A percentile compares a stretch with the other conserved stretches of the same genome.
Conservation (phyloP, 1,139 yeast species). For the Eremothecium coryli region DNA sequence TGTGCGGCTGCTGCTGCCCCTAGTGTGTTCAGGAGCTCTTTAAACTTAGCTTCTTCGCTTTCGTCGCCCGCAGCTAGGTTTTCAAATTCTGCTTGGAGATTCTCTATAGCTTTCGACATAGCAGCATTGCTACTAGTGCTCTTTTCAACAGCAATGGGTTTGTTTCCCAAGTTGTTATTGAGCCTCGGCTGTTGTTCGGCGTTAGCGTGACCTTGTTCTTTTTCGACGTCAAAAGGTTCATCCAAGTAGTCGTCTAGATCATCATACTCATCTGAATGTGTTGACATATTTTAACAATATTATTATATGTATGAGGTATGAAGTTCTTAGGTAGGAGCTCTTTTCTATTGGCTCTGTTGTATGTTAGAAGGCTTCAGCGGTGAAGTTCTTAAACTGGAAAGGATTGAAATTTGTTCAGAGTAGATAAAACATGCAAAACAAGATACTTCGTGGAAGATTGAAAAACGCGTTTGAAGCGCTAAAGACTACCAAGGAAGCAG, state of each 20-base stretch:
- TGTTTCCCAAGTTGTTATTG: background rate
- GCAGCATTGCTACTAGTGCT: conserved; percentile 16
- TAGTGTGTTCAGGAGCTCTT: conserved; percentile 46
- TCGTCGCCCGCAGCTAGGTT: conserved; percentile 24
- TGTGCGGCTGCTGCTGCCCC: conserved; percentile 35
- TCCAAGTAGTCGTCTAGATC: conserved; percentile 69
- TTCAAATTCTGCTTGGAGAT: conserved; percentile 22
- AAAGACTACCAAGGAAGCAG: too few relatives aligned
- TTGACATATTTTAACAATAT: too few relatives aligned
- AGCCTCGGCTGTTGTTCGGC: background rate
- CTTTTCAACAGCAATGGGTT: conserved; percentile 2
- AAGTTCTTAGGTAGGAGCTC: too few relatives aligned
- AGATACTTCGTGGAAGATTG: too few relatives aligned
- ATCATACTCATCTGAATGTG: conserved; percentile 48
- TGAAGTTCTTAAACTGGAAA: too few relatives aligned
- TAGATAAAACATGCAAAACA: too few relatives aligned
- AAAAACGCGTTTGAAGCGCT: too few relatives aligned
- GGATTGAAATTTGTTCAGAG: too few relatives aligned
- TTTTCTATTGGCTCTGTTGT: too few relatives aligned
- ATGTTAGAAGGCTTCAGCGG: too few relatives aligned
- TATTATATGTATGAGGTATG: too few relatives aligned
- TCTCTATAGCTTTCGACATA: conserved; percentile 21
- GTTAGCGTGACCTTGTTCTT: conserved; percentile 3
- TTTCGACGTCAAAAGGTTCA: conserved; percentile 37
- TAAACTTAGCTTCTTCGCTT: conserved; percentile 42